Evolutionary conservation across 768 basidiomycete genomes (phyloP), one percentile per base, ranked within the genome.

Genomic region (Rhodotorula paludigena): DNA sequence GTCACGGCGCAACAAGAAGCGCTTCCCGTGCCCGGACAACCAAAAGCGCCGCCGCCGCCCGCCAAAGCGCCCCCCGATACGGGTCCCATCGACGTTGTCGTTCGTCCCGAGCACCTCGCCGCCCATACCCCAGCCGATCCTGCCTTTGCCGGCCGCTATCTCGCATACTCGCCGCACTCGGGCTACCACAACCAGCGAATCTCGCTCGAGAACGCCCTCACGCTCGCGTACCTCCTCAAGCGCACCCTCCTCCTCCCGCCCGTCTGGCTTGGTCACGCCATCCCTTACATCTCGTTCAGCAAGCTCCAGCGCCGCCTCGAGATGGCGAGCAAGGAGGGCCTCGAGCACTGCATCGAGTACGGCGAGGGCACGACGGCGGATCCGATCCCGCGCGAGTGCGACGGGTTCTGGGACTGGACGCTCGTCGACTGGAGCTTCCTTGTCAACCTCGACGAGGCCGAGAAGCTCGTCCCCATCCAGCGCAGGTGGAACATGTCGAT

Each of bases 151-250:
- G 48, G 30, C 8, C 80, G 76, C 63, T 90, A 82, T 76, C 79
- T 91, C 44, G 81, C 88, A 32, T 90, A 89, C 76, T 81, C 90
- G 32, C 88, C 89, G 18, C 89, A 90, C 76, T 87, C 86, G 69
- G 88, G 89, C 5, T 87, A 89, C 71, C 88, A 91, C 78, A 91
- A 89, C 77, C 89, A 91, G 78, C 86, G 89, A 41, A 89, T 92
- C 71, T 86, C 88, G 25, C 83, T 92, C 67, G 88, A 91, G 79
- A 92, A 92, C 74, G 90, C 88, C 5, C 82, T 90, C 28, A 80
- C 86, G n/a, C 82, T 91, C 57, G 82, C 89, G 3, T 80, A 78
- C 66, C 76, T 87, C 38, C 83, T 89, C 66, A 86, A 87, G 78
- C 86, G 89, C 66, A 92, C 89, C 18, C 81, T 91, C 39, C 83